Conservation (phyloP, 208 protist species). For the Porcisia deanei region DNA sequence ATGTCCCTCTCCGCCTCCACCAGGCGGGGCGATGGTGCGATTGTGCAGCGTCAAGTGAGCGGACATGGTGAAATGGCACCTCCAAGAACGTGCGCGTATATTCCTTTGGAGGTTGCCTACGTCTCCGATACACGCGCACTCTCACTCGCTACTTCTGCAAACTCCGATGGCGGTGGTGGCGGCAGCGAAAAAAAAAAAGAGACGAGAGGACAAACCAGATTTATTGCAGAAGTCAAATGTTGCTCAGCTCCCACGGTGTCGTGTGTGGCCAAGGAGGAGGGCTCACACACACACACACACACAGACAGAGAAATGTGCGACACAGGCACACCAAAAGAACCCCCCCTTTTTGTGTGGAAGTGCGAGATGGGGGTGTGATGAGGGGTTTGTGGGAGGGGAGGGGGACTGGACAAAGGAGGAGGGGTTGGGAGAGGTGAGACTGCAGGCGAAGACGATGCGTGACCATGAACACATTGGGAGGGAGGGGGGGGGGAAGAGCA, state of each 20-base stretch:
- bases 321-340: background rate
- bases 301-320: background rate
- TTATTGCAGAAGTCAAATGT: background rate
- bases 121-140: too few relatives aligned
- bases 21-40: background rate
- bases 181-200: background rate
- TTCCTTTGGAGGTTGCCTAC: too few relatives aligned
- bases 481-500: too few relatives aligned
- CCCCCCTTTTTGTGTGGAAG: too few relatives aligned
- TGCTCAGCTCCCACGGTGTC: background rate
- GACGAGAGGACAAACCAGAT: background rate
- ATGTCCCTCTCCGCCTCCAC: background rate
- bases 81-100: too few relatives aligned
- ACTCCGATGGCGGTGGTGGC: background rate
- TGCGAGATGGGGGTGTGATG: too few relatives aligned
- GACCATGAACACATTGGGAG: too few relatives aligned
- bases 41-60: conserved; percentile 2
- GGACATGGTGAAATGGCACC: background rate
- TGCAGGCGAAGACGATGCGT: too few relatives aligned
- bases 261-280: background rate
- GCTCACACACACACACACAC: conserved; percentile 1
- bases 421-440: too few relatives aligned
- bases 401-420: background rate
- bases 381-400: background rate
- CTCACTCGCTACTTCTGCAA: too few relatives aligned